phyloP scores from a whole-genome alignment of 2,329 filamentous ascomycete genomes.

The Rhynchosporium secalis region DNA sequence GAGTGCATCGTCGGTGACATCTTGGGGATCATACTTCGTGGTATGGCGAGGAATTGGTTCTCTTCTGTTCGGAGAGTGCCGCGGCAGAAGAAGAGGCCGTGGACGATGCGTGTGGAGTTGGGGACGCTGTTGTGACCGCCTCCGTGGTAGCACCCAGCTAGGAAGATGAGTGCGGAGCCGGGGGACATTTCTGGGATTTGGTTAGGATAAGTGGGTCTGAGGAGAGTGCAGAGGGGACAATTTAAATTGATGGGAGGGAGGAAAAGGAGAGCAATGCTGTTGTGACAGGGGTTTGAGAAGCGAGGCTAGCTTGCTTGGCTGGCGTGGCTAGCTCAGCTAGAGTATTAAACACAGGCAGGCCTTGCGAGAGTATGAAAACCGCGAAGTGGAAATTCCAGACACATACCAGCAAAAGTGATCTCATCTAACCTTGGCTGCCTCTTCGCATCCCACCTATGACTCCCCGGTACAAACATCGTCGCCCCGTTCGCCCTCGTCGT shows the following conservation, averaged over 20 bases:
- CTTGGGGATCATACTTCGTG: neutral
- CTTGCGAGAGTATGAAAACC: neutral
- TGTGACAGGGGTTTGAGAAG: neutral
- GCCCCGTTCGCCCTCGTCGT: slow-evolving; percentile 7
- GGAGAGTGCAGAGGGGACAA: too few species aligned
- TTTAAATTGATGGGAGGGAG: neutral
- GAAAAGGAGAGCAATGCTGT: neutral
- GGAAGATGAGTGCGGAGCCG: neutral
- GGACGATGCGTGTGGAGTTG: neutral
- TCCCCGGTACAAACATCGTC: slow-evolving; percentile 3
- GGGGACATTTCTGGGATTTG: neutral
- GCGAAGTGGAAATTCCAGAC: neutral
- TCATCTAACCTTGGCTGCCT: slow-evolving; percentile 1
- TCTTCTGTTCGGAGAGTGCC: slow-evolving; percentile 7
- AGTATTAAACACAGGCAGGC: neutral
- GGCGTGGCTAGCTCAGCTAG: neutral
- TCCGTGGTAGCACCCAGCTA: slow-evolving; percentile 4
- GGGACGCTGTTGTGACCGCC: slow-evolving; percentile 8
- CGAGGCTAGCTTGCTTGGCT: too few species aligned
- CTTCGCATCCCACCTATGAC: slow-evolving; percentile 7
- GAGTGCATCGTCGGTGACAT: slow-evolving; percentile 4
- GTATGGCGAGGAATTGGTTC: slow-evolving; percentile 9
- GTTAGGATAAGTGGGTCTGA: too few species aligned
- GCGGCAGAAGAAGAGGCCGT: slow-evolving; percentile 11
- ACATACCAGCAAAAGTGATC: slow-evolving; percentile 5